These are phyloP conservation scores for Crepidotus sp. DNA, from an alignment of 1,284 basidiomycete genomes.

Conservation along the genomic window DNA sequence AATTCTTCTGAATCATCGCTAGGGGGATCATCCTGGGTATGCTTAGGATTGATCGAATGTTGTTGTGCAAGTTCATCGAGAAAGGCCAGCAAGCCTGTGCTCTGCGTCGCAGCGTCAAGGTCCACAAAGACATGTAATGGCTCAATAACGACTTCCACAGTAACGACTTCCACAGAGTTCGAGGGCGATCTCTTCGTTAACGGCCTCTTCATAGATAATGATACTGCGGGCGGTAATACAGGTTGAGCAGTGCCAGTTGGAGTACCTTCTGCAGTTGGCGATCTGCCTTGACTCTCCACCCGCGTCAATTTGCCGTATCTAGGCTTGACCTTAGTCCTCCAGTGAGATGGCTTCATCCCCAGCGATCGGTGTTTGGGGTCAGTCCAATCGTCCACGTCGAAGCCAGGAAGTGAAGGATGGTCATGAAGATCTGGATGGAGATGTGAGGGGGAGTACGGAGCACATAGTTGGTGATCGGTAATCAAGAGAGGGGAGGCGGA, in stretches of 20 bases:
- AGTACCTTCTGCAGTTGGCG: neutral
- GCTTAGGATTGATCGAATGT: slow-evolving; percentile 7
- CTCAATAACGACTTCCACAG: slow-evolving; percentile 35
- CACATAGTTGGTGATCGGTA: slow-evolving; percentile 48
- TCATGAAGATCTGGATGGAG: slow-evolving; percentile 26
- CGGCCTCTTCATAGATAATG: slow-evolving; percentile 8
- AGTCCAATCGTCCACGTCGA: slow-evolving; percentile 60
- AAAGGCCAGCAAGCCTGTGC: slow-evolving; percentile 19
- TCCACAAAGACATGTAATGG: slow-evolving; percentile 74
- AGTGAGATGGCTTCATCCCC: slow-evolving; percentile 49
- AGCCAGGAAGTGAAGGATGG: slow-evolving; percentile 36
- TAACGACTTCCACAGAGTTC: slow-evolving; percentile 29
- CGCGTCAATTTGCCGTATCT: slow-evolving; percentile 1
- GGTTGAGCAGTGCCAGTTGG: neutral
- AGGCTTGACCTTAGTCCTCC: slow-evolving; percentile 38
- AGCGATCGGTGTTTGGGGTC: slow-evolving; percentile 30
- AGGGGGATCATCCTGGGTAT: slow-evolving; percentile 18
- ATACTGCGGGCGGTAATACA: slow-evolving; percentile 10
- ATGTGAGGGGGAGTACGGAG: slow-evolving; percentile 38
- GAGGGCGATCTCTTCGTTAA: slow-evolving; percentile 3
- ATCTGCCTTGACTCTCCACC: neutral
- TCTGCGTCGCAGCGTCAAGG: slow-evolving; percentile 39
- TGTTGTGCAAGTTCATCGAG: slow-evolving; percentile 17
- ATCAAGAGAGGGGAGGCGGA: slow-evolving; percentile 53
- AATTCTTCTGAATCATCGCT: slow-evolving; percentile 24